These are phyloP conservation scores for Aureobasidium leucospermi DNA, from an alignment of 2,329 filamentous ascomycete genomes.

Conservation along the genomic window DNA sequence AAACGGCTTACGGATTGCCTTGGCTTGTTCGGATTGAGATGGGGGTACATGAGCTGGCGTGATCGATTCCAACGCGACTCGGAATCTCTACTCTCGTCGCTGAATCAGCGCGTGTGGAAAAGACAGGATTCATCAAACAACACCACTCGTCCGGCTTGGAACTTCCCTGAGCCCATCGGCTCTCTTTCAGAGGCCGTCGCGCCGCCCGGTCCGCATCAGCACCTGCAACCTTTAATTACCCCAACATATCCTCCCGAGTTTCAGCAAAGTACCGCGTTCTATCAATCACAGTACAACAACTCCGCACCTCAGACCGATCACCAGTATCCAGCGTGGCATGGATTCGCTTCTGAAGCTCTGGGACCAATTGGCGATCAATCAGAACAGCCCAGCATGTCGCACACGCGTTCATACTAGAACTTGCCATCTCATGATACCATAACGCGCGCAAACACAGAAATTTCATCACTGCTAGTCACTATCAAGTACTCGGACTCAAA, in stretches of 20 bases:
- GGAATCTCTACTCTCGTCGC: conserved; percentile 32
- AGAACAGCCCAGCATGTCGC: not conserved
- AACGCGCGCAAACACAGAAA: too few relatives aligned
- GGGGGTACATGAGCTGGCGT: conserved; percentile 44
- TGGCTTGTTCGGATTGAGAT: conserved; percentile 39
- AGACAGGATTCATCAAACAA: conserved; percentile 15
- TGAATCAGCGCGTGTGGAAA: conserved; percentile 33
- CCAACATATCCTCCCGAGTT: conserved; percentile 12
- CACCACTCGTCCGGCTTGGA: not conserved
- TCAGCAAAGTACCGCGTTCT: conserved; percentile 6
- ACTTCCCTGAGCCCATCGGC: not conserved
- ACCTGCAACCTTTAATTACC: conserved; percentile 3
- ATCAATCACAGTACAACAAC: not conserved
- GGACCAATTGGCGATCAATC: not conserved
- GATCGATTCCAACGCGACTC: conserved; percentile 42
- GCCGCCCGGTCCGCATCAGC: not conserved
- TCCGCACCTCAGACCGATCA: not conserved
- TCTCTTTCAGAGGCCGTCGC: not conserved
- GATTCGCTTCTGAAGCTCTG: not conserved
- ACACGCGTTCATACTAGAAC: not conserved
- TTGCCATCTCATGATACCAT: too few relatives aligned
- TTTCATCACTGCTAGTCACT: too few relatives aligned
- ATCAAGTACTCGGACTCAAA: too few relatives aligned
- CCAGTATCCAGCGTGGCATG: conserved; percentile 4
- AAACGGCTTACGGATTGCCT: conserved; percentile 41